Percentiles rank a stretch among this genome's conserved stretches.
phyloP scores from a whole-genome alignment of 129 eudicot genomes.

The Logfia minima region DNA sequence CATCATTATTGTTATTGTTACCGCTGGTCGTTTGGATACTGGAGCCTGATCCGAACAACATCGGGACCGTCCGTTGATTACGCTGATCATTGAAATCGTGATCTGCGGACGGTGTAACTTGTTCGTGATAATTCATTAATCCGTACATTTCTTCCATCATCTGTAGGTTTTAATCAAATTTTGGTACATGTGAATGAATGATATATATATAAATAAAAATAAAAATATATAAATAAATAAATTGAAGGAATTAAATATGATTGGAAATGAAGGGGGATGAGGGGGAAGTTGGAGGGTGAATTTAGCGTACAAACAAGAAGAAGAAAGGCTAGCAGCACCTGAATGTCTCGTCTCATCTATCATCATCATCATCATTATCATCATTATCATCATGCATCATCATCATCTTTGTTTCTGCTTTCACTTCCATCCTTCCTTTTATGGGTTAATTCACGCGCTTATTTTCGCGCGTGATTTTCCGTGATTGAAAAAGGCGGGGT shows the following conservation, averaged over 20 bases:
- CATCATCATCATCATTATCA: slow-evolving; percentile 30
- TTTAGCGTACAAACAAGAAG: slow-evolving; percentile 53
- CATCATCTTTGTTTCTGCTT: slow-evolving; percentile 31
- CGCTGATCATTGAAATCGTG: slow-evolving; percentile 11
- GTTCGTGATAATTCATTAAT: slow-evolving; percentile 25
- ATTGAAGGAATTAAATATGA: slow-evolving; percentile 2
- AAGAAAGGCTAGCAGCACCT: slow-evolving; percentile 39
- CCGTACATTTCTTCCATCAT: slow-evolving; percentile 52
- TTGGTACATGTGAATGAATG: background rate
- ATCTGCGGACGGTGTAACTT: slow-evolving; percentile 10
- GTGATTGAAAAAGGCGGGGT: slow-evolving; percentile 11
- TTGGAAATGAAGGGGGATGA: slow-evolving; percentile 42
- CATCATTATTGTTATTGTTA: slow-evolving; percentile 10
- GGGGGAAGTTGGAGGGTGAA: slow-evolving; percentile 37
- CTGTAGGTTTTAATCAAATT: background rate
- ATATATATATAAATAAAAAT: background rate
- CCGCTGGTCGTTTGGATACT: slow-evolving; percentile 23
- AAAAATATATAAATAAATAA: background rate
- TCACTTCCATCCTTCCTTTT: slow-evolving; percentile 37
- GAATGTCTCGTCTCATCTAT: slow-evolving; percentile 43
- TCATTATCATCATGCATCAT: slow-evolving; percentile 8
- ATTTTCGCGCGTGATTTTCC: slow-evolving; percentile 25
- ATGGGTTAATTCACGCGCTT: slow-evolving; percentile 31
- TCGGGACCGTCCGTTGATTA: slow-evolving; percentile 28
- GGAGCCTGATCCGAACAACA: slow-evolving; percentile 29